A percentile compares a stretch with the other conserved stretches of the same genome.
Evolutionary conservation across 202 grass and related monocot genomes (phyloP).

Genomic region (Eragrostis tef): DNA sequence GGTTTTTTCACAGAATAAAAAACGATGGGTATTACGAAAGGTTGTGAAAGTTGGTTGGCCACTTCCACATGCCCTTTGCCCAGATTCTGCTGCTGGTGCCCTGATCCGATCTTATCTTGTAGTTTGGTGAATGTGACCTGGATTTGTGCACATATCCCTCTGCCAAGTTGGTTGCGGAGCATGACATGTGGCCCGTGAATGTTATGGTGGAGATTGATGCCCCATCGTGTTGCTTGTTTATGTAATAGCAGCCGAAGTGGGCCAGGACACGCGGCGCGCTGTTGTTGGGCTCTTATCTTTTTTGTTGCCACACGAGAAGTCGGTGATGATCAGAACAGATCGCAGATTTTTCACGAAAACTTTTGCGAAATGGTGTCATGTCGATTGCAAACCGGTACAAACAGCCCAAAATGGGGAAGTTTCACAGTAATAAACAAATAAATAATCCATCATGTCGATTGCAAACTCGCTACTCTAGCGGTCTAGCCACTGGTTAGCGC

Average conservation of each 20-base stretch:
- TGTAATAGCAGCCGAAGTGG: slow-evolving; percentile 5
- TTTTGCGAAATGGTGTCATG: background rate
- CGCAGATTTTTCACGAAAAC: background rate
- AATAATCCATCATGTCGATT: background rate
- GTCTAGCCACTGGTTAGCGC: background rate
- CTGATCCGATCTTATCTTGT: slow-evolving; percentile 57
- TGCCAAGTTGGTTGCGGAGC: slow-evolving; percentile 24
- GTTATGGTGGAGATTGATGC: slow-evolving; percentile 11
- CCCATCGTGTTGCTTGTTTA: slow-evolving; percentile 21
- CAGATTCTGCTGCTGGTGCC: slow-evolving; percentile 51
- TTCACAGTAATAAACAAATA: background rate
- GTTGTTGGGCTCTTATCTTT: background rate
- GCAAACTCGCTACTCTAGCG: background rate
- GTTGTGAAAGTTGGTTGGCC: slow-evolving; percentile 48
- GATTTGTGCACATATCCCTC: slow-evolving; percentile 29
- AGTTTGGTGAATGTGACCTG: slow-evolving; percentile 37
- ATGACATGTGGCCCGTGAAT: slow-evolving; percentile 18
- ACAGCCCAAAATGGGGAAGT: background rate
- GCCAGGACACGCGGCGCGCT: slow-evolving; percentile 38
- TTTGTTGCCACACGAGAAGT: background rate
- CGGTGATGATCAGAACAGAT: slow-evolving; percentile 21
- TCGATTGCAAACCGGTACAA: too few relatives aligned
- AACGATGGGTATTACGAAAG: background rate
- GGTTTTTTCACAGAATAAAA: background rate
- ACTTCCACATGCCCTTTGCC: slow-evolving; percentile 51